These are phyloP conservation scores for Fusarium newnesense DNA, from an alignment of 2,329 filamentous ascomycete genomes.

Conservation along the genomic window DNA sequence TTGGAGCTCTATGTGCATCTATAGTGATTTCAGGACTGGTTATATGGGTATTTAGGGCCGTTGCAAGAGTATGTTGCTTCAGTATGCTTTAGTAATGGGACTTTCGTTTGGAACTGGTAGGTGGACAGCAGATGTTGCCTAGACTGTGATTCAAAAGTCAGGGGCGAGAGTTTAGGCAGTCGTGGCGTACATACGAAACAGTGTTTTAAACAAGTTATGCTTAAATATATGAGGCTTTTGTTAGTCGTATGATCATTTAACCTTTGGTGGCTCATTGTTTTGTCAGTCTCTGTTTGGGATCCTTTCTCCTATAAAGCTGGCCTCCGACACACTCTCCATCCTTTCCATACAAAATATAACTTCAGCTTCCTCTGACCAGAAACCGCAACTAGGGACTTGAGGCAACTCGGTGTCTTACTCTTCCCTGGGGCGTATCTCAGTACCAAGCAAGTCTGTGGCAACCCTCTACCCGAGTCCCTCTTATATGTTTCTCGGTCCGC, in stretches of 20 bases:
- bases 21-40: no score
- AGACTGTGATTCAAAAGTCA: not conserved
- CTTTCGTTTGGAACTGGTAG: not conserved
- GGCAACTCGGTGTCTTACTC: no score
- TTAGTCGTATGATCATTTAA: not conserved
- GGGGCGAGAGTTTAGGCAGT: not conserved
- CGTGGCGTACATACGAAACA: not conserved
- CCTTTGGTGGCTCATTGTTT: not conserved
- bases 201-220: not conserved
- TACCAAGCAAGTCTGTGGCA: not conserved
- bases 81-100: not conserved
- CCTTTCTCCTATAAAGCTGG: not conserved
- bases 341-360: not conserved
- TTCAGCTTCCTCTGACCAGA: not conserved
- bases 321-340: not conserved
- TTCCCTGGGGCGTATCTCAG: not conserved
- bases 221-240: not conserved
- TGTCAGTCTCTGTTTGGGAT: not conserved
- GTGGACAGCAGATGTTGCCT: not conserved
- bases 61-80: not conserved
- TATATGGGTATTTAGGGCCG: no score
- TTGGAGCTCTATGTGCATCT: not conserved
- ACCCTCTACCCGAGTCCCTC: not conserved
- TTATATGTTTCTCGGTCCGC: not conserved
- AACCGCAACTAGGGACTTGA: not conserved